Evolutionary conservation across 2,329 filamentous ascomycete genomes (phyloP), one percentile per base, ranked within the genome.

Genomic region (Cercospora sp.): DNA sequence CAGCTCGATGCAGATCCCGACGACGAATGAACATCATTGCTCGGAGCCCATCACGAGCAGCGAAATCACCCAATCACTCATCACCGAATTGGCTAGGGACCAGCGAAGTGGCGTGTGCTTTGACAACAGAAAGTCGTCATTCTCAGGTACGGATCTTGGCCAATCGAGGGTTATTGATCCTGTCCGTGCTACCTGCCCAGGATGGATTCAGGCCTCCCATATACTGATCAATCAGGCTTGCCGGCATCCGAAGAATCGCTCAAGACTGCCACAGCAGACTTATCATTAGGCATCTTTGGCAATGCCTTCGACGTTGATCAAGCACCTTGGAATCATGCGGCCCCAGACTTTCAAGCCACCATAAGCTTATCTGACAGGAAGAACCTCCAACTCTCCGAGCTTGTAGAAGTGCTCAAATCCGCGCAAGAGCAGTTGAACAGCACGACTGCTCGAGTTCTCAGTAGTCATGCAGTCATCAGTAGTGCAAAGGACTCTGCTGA

Each of bases 311-410:
- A 64, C n/a, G 21, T 28, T 13, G 16, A 32, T 5, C 62, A 64
- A 28, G 28, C 60, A 28, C 60, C 60, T 21, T 62, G 60, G 60
- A 49, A 13, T 18, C 16, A 57, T 55, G 34, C 62, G n/a, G 62
- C 51, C 16, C 49, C 49, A 26, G 24, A 64, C 51, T 64, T 64
- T n/a, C 53, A 64, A 64, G 62, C 62, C 30, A 57, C 62, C 26
- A 13, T 43, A 10, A 55, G 62, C 49, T 30, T 58, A 12, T 37
- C 32, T 32, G 18, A 58, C 18, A 64, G 32, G 30, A 55, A 55
- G 51, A 34, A 58, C 9, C 18, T 64, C 10, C n/a, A 8, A 40
- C n/a, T 55, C 9, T 64, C 62, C 26, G 62, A 64, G 13, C 62
- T 64, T 7, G 9, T 57, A 13, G 45, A 26, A 34, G 28, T 63